Conservation (phyloP, 805 yeast species). For the Wickerhamiella sorbophila region DNA sequence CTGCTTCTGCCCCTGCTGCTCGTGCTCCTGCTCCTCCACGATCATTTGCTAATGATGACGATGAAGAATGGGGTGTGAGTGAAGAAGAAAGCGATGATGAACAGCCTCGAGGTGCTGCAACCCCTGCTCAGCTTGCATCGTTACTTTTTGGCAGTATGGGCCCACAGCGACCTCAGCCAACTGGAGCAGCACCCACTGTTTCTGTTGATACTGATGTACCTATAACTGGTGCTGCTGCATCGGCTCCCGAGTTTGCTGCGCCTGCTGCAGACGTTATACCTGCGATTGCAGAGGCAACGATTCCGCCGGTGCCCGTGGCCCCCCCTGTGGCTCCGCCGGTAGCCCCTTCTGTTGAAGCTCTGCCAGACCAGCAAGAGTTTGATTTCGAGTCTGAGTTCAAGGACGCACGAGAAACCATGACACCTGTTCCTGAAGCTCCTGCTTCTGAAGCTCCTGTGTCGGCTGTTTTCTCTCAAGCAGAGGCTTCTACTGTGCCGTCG, state of each 20-base stretch:
- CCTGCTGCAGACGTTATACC: slow-evolving; percentile 6
- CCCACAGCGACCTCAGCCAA: slow-evolving; percentile 15
- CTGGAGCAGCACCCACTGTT: slow-evolving; percentile 5
- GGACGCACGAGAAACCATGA: background rate
- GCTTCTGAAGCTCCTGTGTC: slow-evolving; percentile 22
- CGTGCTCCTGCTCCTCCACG: slow-evolving; percentile 4
- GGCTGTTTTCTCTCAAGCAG: slow-evolving; percentile 22
- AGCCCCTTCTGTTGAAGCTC: background rate
- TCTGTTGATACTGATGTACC: slow-evolving; percentile 8
- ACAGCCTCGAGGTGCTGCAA: slow-evolving; percentile 22
- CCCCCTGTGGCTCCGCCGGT: slow-evolving; percentile 4
- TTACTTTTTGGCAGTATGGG: slow-evolving; percentile 31
- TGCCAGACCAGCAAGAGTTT: no score
- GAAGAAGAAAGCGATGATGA: slow-evolving; percentile 25
- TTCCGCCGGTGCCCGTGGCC: slow-evolving; percentile 5
- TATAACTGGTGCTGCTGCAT: slow-evolving; percentile 4
- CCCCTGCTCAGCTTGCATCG: slow-evolving; percentile 31
- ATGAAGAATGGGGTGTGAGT: slow-evolving; percentile 23
- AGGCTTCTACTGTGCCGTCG: slow-evolving; percentile 20
- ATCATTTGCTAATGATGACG: slow-evolving; percentile 12
- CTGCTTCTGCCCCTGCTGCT: slow-evolving; percentile 4
- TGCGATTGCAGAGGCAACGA: background rate
- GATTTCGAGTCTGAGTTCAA: background rate
- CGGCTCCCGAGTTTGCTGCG: slow-evolving; percentile 9
- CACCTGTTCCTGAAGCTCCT: slow-evolving; percentile 8